Evolutionary conservation across 371 early-diverging fungal genomes (phyloP).

Genomic region (Massospora cicadina): DNA sequence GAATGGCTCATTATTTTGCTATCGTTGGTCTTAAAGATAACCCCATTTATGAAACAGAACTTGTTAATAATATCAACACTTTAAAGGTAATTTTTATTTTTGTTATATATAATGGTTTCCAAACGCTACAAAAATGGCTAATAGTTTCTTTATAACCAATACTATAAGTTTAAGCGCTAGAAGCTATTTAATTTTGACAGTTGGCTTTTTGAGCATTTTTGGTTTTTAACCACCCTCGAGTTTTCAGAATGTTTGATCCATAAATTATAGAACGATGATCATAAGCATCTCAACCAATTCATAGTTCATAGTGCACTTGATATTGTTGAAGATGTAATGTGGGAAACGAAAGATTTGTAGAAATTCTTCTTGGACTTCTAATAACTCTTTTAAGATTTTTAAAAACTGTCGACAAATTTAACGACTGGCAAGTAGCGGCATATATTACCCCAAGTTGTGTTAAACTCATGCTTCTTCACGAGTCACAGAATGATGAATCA

Average conservation of each 20-base stretch:
- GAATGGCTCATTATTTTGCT: slow-evolving; percentile 60
- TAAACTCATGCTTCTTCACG: slow-evolving; percentile 83
- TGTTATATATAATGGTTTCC: background rate
- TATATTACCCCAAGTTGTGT: slow-evolving; percentile 80
- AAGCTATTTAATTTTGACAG: no score
- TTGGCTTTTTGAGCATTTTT: no score
- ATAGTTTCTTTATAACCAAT: no score
- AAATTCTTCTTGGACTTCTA: background rate
- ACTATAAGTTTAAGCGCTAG: no score
- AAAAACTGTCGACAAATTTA: slow-evolving; percentile 84
- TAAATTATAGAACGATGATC: slow-evolving; percentile 45
- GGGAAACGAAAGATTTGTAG: slow-evolving; percentile 66
- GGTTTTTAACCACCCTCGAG: no score
- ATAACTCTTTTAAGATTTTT: slow-evolving; percentile 46
- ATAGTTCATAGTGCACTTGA: slow-evolving; percentile 90
- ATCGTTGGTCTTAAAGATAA: slow-evolving; percentile 85
- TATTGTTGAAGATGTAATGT: slow-evolving; percentile 81
- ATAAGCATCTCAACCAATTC: slow-evolving; percentile 84
- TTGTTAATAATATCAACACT: slow-evolving; percentile 18
- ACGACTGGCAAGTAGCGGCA: slow-evolving; percentile 80
- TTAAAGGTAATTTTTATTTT: background rate
- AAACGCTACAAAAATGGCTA: no score
- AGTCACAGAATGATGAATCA: slow-evolving; percentile 66
- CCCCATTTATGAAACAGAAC: slow-evolving; percentile 86
- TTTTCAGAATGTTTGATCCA: no score